Evolutionary conservation across 2,329 filamentous ascomycete genomes (phyloP).

Genomic region (Elsinoe ampelina): DNA sequence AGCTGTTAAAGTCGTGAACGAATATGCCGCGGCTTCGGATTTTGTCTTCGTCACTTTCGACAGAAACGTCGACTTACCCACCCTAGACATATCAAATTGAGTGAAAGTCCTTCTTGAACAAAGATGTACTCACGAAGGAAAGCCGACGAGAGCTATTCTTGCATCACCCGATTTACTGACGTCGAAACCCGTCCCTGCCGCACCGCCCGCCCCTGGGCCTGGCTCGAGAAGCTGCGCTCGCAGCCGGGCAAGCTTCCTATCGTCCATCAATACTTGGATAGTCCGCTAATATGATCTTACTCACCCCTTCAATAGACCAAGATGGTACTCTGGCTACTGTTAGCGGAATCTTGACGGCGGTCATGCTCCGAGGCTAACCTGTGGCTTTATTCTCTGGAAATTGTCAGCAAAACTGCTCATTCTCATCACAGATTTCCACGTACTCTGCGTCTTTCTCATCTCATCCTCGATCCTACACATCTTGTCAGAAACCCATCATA

Average conservation of each 20-base stretch:
- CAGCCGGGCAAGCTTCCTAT: conserved; percentile 86
- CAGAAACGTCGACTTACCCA: conserved; percentile 97
- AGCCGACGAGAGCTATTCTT: conserved; percentile 93
- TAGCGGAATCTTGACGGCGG: conserved; percentile 20
- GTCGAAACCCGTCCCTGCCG: conserved; percentile 71
- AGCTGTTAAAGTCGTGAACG: conserved; percentile 94
- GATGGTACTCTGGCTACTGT: conserved; percentile 72
- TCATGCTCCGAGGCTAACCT: conserved; percentile 49
- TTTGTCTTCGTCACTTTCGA: conserved; percentile 98
- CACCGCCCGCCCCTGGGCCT: conserved; percentile 64
- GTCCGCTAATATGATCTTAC: conserved; percentile 18
- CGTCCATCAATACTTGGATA: conserved; percentile 20
- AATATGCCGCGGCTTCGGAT: conserved; percentile 89
- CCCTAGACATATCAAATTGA: conserved; percentile 27
- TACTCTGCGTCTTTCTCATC: conserved; percentile 98
- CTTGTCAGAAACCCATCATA: conserved; percentile 1
- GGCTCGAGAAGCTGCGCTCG: conserved; percentile 92
- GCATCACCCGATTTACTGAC: conserved; percentile 96
- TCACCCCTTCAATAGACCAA: conserved; percentile 94
- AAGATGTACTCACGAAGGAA: conserved; percentile 54
- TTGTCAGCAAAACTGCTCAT: conserved; percentile 26
- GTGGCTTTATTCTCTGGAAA: conserved; percentile 91
- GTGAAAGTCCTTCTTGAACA: background rate
- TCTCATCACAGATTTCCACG: conserved; percentile 26
- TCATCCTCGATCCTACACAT: conserved; percentile 86